Percentiles rank a stretch among this genome's conserved stretches.
phyloP scores from a whole-genome alignment of 768 basidiomycete genomes.

The Mycena indigotica region DNA sequence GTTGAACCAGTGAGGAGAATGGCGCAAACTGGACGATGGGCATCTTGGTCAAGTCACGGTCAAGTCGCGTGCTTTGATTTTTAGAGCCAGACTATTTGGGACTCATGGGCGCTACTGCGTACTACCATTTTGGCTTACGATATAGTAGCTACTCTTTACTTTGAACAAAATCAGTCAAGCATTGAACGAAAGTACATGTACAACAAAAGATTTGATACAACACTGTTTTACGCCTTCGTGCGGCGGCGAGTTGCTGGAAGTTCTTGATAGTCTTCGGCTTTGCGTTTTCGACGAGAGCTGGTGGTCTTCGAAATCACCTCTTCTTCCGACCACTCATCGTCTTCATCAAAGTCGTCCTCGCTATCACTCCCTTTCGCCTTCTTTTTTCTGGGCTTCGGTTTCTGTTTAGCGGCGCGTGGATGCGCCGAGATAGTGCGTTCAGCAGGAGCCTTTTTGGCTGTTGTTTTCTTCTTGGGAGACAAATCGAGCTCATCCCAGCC shows the following conservation, averaged over 20 bases:
- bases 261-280: conserved; percentile 24
- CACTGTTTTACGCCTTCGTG: conserved; percentile 4
- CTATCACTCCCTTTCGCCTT: conserved; percentile 15
- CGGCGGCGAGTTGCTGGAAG: conserved; percentile 18
- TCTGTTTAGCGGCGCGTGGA: conserved; percentile 14
- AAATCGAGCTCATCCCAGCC: conserved; percentile 70
- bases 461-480: conserved; percentile 36
- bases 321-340: conserved; percentile 6
- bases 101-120: not conserved
- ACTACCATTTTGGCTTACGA: too few species aligned
- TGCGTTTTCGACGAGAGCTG: conserved; percentile 19
- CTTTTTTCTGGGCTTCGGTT: conserved; percentile 14
- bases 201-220: not conserved
- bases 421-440: conserved; percentile 1
- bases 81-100: not conserved
- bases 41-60: conserved; percentile 34
- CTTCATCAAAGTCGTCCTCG: conserved; percentile 24
- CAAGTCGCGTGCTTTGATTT: not conserved
- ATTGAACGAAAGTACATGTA: not conserved
- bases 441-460: conserved; percentile 22
- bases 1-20: conserved; percentile 83
- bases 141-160: too few species aligned
- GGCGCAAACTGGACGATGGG: conserved; percentile 87
- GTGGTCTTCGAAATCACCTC: conserved; percentile 23
- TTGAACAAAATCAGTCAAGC: too few species aligned